These are phyloP conservation scores for Lactarius deliciosus DNA, from an alignment of 768 basidiomycete genomes.

Conservation along the genomic window DNA sequence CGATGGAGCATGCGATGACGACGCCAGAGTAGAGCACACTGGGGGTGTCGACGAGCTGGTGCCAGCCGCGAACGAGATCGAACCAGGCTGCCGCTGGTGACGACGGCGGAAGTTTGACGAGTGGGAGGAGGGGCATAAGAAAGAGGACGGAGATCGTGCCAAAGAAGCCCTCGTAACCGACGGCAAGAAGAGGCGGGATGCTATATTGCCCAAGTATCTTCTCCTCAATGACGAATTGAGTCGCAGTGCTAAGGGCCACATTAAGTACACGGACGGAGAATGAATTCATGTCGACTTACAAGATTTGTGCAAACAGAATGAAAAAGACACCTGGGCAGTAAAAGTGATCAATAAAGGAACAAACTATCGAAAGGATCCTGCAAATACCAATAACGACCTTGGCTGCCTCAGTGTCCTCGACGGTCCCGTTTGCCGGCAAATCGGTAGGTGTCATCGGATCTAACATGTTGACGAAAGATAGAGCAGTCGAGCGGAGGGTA, in stretches of 20 bases:
- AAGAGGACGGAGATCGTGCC: conserved; percentile 78
- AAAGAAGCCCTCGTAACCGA: conserved; percentile 93
- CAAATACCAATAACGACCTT: conserved; percentile 70
- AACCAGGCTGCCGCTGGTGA: conserved; percentile 66
- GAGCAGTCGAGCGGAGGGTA: conserved; percentile 49
- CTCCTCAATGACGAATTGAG: conserved; percentile 95
- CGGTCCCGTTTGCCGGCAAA: conserved; percentile 44
- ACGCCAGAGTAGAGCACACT: conserved; percentile 46
- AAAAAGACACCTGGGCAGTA: conserved; percentile 73
- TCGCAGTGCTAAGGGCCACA: conserved; percentile 62
- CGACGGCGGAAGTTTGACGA: conserved; percentile 60
- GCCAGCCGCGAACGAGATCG: conserved; percentile 86
- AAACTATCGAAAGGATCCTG: conserved; percentile 28
- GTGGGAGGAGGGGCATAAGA: conserved; percentile 77
- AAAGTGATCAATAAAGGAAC: conserved; percentile 14
- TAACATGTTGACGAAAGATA: conserved; percentile 33
- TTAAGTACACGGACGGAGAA: conserved; percentile 20
- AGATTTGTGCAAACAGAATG: conserved; percentile 90
- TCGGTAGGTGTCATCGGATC: conserved; percentile 29
- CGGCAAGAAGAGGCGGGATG: conserved; percentile 87
- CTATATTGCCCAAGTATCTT: conserved; percentile 89
- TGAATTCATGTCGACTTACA: conserved; percentile 52
- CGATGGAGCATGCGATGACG: conserved; percentile 52
- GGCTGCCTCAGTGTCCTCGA: conserved; percentile 61
- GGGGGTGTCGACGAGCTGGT: conserved; percentile 81